Evolutionary conservation across 1,284 basidiomycete genomes (phyloP).

Genomic region (Malassezia nana): DNA sequence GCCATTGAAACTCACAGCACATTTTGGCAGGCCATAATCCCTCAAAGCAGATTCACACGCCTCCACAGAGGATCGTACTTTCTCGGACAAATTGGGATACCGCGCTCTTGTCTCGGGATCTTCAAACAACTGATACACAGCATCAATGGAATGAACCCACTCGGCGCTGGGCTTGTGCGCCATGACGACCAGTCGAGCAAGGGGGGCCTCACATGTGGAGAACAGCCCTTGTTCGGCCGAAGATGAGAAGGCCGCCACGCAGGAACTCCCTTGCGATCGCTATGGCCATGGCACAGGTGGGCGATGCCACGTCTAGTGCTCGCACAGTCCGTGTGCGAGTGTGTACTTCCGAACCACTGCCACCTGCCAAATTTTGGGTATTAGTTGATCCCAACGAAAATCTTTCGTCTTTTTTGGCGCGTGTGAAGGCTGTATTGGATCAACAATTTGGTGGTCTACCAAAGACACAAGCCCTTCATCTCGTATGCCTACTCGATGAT

Average conservation of each 20-base stretch:
- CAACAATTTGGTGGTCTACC: neutral
- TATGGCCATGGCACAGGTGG: neutral
- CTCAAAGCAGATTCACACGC: constrained; percentile 34
- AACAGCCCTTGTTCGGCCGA: constrained; percentile 6
- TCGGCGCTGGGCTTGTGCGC: constrained; percentile 7
- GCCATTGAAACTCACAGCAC: constrained; percentile 77
- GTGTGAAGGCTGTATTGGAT: constrained; percentile 13
- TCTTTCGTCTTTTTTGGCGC: constrained; percentile 14
- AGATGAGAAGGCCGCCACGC: neutral
- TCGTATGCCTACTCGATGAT: neutral
- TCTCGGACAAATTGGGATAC: constrained; percentile 23
- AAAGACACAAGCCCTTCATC: neutral
- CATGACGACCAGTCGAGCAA: neutral
- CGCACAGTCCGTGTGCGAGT: constrained; percentile 18
- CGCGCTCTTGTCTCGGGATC: neutral
- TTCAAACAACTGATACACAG: constrained; percentile 39
- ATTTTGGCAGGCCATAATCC: constrained; percentile 37
- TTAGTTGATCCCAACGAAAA: constrained; percentile 13
- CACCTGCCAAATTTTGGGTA: constrained; percentile 22
- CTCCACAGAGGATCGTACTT: constrained; percentile 25
- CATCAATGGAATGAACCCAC: constrained; percentile 42
- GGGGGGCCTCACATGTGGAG: neutral
- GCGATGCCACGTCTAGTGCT: neutral
- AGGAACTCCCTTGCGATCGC: neutral
- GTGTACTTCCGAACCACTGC: constrained; percentile 19